A percentile compares a stretch with the other conserved stretches of the same genome.
phyloP scores from a whole-genome alignment of 2,329 filamentous ascomycete species.

The Podosphaera leucotricha region DNA sequence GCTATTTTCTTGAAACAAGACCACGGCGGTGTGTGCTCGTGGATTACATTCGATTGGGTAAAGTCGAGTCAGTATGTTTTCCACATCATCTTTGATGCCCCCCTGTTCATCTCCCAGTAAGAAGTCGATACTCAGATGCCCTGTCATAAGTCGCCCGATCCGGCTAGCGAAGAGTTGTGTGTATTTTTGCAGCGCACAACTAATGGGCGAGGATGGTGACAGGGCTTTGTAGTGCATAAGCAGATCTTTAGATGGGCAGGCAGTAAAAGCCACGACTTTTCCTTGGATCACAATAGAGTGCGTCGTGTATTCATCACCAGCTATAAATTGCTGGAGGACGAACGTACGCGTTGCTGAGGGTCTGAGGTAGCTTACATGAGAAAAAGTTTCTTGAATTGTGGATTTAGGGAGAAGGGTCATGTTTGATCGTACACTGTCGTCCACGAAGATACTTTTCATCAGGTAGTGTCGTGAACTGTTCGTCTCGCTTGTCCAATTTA shows the following conservation, averaged over 20 bases:
- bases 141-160: constrained; percentile 30
- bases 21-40: constrained; percentile 41
- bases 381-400: constrained; percentile 27
- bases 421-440: constrained; percentile 32
- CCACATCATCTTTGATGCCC: neutral
- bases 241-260: constrained; percentile 37
- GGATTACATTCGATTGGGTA: constrained; percentile 54
- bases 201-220: constrained; percentile 27
- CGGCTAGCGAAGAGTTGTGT: constrained; percentile 32
- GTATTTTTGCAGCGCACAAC: constrained; percentile 37
- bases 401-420: constrained; percentile 41
- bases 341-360: constrained; percentile 23
- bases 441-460: constrained; percentile 40
- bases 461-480: constrained; percentile 14
- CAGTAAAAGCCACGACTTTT: constrained; percentile 38
- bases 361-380: constrained; percentile 27
- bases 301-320: constrained; percentile 43
- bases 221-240: constrained; percentile 44
- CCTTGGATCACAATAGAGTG: constrained; percentile 45
- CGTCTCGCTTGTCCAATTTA: neutral
- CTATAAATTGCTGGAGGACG: constrained; percentile 45
- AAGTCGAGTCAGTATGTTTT: constrained; percentile 19
- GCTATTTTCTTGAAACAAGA: constrained; percentile 28
- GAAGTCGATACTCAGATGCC: constrained; percentile 52
- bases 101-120: constrained; percentile 26